phyloP scores from a whole-genome alignment of 352 stramenopile genomes.

The Pythium chondricola region DNA sequence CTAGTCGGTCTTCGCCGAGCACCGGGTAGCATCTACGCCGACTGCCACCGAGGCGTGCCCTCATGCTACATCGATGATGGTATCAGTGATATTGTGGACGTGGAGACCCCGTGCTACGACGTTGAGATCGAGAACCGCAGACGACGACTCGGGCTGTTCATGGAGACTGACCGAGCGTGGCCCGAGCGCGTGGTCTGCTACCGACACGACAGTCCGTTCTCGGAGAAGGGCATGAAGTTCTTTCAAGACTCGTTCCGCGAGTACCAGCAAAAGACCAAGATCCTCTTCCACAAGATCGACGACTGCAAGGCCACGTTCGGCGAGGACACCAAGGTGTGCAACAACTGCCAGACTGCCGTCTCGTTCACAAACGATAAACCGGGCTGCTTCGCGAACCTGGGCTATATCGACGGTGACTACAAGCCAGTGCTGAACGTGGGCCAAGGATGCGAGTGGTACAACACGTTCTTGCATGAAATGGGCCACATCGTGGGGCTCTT shows the following conservation, averaged over 20 bases:
- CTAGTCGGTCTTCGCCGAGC: not conserved
- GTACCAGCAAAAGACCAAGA: slow-evolving; percentile 8
- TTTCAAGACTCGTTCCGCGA: slow-evolving; percentile 9
- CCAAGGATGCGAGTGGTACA: slow-evolving; percentile 2
- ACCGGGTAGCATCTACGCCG: slow-evolving; percentile 1
- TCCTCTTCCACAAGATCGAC: slow-evolving; percentile 8
- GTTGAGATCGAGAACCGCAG: not conserved
- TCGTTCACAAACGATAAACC: slow-evolving; percentile 1
- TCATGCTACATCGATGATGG: not conserved
- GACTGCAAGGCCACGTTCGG: slow-evolving; percentile 5
- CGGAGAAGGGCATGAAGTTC: not conserved
- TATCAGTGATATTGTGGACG: slow-evolving; percentile 1
- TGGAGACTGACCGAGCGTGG: slow-evolving; percentile 4
- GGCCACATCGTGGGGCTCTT: slow-evolving; percentile 12
- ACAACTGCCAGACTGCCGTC: slow-evolving; percentile 8
- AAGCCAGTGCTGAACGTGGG: not conserved
- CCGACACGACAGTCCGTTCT: slow-evolving; percentile 8
- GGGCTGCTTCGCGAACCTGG: slow-evolving; percentile 11
- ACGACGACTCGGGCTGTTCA: slow-evolving; percentile 1
- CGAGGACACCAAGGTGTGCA: slow-evolving; percentile 10
- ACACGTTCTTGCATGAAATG: slow-evolving; percentile 5
- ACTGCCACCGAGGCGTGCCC: not conserved
- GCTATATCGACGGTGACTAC: not conserved
- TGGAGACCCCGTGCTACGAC: not conserved
- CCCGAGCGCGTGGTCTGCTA: slow-evolving; percentile 15